phyloP scores from a whole-genome alignment of 1,284 basidiomycete genomes.

The Lentinula novae-zelandiae region DNA sequence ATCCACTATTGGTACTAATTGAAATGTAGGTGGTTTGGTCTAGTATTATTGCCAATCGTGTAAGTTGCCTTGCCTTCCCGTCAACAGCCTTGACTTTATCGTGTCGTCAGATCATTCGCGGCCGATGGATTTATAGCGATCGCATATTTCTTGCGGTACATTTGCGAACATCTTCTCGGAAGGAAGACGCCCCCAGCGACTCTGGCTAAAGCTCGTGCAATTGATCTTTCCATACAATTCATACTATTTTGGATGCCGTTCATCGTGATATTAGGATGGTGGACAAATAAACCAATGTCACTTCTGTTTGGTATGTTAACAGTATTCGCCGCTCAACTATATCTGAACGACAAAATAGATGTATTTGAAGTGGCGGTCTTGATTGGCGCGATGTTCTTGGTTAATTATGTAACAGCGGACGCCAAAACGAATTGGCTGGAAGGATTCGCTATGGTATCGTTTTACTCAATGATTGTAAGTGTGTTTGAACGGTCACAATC shows the following conservation, averaged over 20 bases:
- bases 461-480: constrained; percentile 54
- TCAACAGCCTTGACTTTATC: background rate
- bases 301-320: constrained; percentile 48
- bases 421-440: constrained; percentile 70
- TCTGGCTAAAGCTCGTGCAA: constrained; percentile 55
- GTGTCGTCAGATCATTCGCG: constrained; percentile 40
- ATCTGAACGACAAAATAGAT: constrained; percentile 35
- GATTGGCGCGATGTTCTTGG: constrained; percentile 61
- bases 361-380: constrained; percentile 58
- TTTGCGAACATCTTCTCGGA: constrained; percentile 30
- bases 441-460: constrained; percentile 56
- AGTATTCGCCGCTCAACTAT: constrained; percentile 1
- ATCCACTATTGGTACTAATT: background rate
- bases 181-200: constrained; percentile 39
- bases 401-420: constrained; percentile 69
- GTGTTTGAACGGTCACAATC: background rate
- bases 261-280: constrained; percentile 58
- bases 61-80: constrained; percentile 20
- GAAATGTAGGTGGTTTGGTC: constrained; percentile 57
- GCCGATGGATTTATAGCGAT: constrained; percentile 60
- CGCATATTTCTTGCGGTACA: constrained; percentile 43
- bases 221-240: constrained; percentile 67
- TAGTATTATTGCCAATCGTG: constrained; percentile 63
- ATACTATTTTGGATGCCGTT: constrained; percentile 66
- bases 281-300: constrained; percentile 46